A percentile compares a stretch with the other conserved stretches of the same genome.
These are phyloP conservation scores for Cladosporium halotolerans DNA, from an alignment of 2,329 filamentous ascomycete species.

Conservation along the genomic window DNA sequence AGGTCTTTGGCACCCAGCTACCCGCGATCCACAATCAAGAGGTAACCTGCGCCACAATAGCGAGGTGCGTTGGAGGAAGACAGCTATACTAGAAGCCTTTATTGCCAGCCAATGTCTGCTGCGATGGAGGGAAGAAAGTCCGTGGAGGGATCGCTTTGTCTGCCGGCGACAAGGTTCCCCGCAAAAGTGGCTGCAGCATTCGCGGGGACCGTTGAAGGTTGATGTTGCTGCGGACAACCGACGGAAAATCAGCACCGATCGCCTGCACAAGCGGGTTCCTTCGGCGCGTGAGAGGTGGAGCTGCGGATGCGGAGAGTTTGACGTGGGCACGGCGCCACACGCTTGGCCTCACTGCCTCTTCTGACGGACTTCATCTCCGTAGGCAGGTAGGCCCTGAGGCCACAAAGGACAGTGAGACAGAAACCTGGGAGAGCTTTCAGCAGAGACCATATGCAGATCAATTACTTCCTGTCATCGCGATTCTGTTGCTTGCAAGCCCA, in stretches of 20 bases:
- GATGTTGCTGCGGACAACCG: background rate
- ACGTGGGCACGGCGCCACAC: background rate
- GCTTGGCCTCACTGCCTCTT: background rate
- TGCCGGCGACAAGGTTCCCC: constrained; percentile 8
- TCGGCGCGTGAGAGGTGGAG: background rate
- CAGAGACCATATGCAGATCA: background rate
- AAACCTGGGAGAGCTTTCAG: too few relatives aligned
- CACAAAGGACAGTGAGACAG: too few relatives aligned
- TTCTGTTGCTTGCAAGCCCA: background rate
- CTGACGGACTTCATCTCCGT: background rate
- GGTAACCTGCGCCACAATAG: background rate
- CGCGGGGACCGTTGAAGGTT: constrained; percentile 6
- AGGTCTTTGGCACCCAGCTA: too few relatives aligned
- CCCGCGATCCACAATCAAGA: background rate
- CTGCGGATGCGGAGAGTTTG: constrained; percentile 5
- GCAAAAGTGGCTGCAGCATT: background rate
- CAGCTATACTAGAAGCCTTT: background rate
- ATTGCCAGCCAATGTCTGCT: background rate
- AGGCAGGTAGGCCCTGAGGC: background rate
- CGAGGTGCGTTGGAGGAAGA: background rate
- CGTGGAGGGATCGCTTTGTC: background rate
- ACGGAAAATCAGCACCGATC: background rate
- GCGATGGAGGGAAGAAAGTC: constrained; percentile 9
- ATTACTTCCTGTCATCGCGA: background rate
- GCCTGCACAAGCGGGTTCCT: background rate